phyloP scores from a whole-genome alignment of 192 early-diverging fungal genomes.

The Allomyces javanicus region DNA sequence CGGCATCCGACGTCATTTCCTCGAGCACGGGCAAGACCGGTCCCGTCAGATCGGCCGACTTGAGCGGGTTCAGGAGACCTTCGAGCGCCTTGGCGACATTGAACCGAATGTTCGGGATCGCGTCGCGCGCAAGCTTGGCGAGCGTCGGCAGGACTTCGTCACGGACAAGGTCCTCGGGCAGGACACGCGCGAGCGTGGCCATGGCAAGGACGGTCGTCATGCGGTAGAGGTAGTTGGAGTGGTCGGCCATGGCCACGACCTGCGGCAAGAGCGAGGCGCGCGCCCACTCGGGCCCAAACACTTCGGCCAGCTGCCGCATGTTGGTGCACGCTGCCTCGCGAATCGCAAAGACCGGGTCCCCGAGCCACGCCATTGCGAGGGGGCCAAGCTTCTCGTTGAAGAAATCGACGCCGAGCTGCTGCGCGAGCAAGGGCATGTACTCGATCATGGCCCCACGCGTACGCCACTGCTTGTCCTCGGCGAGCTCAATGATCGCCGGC shows the following conservation, averaged over 20 bases:
- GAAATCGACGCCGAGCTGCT: slow-evolving; percentile 85
- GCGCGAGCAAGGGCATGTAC: slow-evolving; percentile 91
- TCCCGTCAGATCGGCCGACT: slow-evolving; percentile 36
- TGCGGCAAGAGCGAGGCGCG: slow-evolving; percentile 83
- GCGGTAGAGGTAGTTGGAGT: slow-evolving; percentile 91
- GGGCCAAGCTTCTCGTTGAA: slow-evolving; percentile 89
- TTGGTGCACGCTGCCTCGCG: slow-evolving; percentile 92
- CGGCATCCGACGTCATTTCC: slow-evolving; percentile 70
- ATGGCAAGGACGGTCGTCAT: slow-evolving; percentile 97
- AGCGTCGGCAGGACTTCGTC: slow-evolving; percentile 78
- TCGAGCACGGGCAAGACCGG: slow-evolving; percentile 57
- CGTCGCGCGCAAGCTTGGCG: slow-evolving; percentile 62
- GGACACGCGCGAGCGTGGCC: slow-evolving; percentile 71
- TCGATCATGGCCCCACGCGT: slow-evolving; percentile 97
- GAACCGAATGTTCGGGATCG: slow-evolving; percentile 98
- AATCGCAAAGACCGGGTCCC: slow-evolving; percentile 90
- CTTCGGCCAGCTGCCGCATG: slow-evolving; percentile 84
- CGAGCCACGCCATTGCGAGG: slow-evolving; percentile 97
- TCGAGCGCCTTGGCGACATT: slow-evolving; percentile 93
- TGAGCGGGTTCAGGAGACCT: slow-evolving; percentile 57
- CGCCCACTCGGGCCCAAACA: slow-evolving; percentile 98
- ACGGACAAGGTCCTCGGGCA: slow-evolving; percentile 69
- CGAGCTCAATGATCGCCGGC: slow-evolving; percentile 94
- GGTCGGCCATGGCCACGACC: slow-evolving; percentile 67
- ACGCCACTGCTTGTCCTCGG: slow-evolving; percentile 99